Conservation (phyloP, 2,329 filamentous ascomycete genomes). For the Alternaria solani region DNA sequence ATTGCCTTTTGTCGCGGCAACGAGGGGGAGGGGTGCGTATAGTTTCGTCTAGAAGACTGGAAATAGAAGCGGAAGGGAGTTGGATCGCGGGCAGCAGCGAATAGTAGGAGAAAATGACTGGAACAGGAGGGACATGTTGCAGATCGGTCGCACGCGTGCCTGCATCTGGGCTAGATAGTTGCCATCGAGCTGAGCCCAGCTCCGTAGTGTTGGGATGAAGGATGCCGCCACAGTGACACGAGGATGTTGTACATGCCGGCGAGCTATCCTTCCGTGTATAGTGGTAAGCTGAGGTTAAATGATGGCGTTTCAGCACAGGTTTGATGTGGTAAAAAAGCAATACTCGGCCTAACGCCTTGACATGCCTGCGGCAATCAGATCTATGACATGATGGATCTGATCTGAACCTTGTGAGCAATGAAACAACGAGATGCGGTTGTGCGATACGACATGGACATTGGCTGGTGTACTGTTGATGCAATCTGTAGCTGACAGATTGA, state of each 20-base stretch:
- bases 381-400: slow-evolving; percentile 1
- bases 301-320: slow-evolving; percentile 8
- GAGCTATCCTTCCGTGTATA: slow-evolving; percentile 8
- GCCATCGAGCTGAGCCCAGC: slow-evolving; percentile 25
- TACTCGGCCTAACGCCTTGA: background rate
- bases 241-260: slow-evolving; percentile 12
- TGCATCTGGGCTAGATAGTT: slow-evolving; percentile 17
- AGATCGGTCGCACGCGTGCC: slow-evolving; percentile 24
- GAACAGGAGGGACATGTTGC: slow-evolving; percentile 14
- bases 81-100: slow-evolving; percentile 14
- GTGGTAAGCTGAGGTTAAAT: background rate
- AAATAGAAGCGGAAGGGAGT: slow-evolving; percentile 26
- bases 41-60: slow-evolving; percentile 19
- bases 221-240: slow-evolving; percentile 24
- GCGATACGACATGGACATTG: background rate
- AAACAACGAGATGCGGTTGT: background rate
- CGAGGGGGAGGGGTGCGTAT: slow-evolving; percentile 10
- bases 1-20: slow-evolving; percentile 21
- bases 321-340: slow-evolving; percentile 11
- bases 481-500: slow-evolving; percentile 6
- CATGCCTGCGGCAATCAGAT: background rate
- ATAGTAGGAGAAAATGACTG: slow-evolving; percentile 11
- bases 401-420: background rate
- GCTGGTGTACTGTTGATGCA: background rate
- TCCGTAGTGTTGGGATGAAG: slow-evolving; percentile 26